Conservation (phyloP, 495 filamentous ascomycete genomes). For the Daldinia bambusicola region DNA sequence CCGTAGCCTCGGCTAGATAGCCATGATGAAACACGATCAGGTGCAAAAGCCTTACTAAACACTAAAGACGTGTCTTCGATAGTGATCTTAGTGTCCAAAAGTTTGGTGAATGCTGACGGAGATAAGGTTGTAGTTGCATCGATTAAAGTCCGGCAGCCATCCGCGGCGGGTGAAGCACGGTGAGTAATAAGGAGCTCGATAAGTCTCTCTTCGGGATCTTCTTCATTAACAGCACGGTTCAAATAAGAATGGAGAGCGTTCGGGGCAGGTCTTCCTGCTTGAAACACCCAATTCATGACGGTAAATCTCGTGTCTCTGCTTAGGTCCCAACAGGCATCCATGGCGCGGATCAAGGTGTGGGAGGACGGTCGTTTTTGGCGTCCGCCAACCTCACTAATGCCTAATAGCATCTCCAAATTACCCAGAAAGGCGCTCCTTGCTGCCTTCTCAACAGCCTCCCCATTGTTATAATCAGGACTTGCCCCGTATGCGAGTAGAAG, state of each 20-base stretch:
- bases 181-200: slow-evolving; percentile 53
- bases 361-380: slow-evolving; percentile 51
- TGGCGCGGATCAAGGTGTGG: slow-evolving; percentile 52
- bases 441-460: slow-evolving; percentile 61
- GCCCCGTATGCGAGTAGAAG: slow-evolving; percentile 57
- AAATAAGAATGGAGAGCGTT: slow-evolving; percentile 55
- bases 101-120: slow-evolving; percentile 49
- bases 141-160: slow-evolving; percentile 57
- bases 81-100: slow-evolving; percentile 51
- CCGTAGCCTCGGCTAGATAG: slow-evolving; percentile 51
- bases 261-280: slow-evolving; percentile 53
- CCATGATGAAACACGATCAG: slow-evolving; percentile 49
- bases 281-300: slow-evolving; percentile 57
- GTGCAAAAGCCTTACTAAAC: slow-evolving; percentile 53
- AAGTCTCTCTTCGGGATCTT: slow-evolving; percentile 56
- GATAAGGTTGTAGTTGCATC: slow-evolving; percentile 52
- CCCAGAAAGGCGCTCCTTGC: slow-evolving; percentile 55
- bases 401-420: slow-evolving; percentile 57
- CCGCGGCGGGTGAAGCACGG: slow-evolving; percentile 55
- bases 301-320: slow-evolving; percentile 54
- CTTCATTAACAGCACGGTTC: slow-evolving; percentile 56
- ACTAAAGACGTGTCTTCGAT: slow-evolving; percentile 52
- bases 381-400: slow-evolving; percentile 47
- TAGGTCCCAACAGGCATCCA: slow-evolving; percentile 58
- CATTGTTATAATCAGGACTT: slow-evolving; percentile 55